phyloP scores from a whole-genome alignment of 2,329 filamentous ascomycete species.

The Arthrobotrys pseudoclavata region DNA sequence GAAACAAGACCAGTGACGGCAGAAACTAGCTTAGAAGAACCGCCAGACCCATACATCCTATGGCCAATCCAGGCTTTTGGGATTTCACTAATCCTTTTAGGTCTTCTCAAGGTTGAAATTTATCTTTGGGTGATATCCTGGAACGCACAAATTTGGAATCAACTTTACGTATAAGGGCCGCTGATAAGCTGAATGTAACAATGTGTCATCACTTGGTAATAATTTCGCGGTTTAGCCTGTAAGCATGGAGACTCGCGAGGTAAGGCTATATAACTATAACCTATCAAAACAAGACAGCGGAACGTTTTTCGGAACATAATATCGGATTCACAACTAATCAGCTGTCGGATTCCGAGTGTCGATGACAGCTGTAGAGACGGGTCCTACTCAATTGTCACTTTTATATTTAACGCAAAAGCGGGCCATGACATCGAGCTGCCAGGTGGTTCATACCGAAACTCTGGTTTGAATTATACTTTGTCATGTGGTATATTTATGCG shows the following conservation, averaged over 20 bases:
- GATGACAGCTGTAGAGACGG: too few species aligned
- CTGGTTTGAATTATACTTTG: background rate
- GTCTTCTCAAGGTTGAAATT: conserved; percentile 31
- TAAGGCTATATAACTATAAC: background rate
- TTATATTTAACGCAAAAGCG: background rate
- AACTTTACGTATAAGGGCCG: background rate
- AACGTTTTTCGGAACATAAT: background rate
- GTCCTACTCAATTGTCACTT: too few species aligned
- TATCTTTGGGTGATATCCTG: conserved; percentile 42
- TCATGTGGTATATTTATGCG: background rate
- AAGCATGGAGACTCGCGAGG: background rate
- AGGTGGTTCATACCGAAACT: background rate
- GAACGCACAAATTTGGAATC: conserved; percentile 5
- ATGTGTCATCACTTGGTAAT: background rate
- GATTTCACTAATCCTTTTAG: conserved; percentile 23
- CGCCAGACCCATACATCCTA: conserved; percentile 8
- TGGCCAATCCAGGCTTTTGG: conserved; percentile 38
- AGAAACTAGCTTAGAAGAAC: background rate
- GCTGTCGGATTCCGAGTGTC: background rate
- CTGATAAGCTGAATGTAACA: background rate
- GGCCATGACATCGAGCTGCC: background rate
- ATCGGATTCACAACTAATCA: conserved; percentile 5
- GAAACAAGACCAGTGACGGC: background rate
- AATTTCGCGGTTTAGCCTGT: background rate
- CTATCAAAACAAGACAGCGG: background rate